Percentiles rank a stretch among this genome's conserved stretches.
Conservation (phyloP, 805 yeast species). For the Teunomyces aglyptinius region DNA sequence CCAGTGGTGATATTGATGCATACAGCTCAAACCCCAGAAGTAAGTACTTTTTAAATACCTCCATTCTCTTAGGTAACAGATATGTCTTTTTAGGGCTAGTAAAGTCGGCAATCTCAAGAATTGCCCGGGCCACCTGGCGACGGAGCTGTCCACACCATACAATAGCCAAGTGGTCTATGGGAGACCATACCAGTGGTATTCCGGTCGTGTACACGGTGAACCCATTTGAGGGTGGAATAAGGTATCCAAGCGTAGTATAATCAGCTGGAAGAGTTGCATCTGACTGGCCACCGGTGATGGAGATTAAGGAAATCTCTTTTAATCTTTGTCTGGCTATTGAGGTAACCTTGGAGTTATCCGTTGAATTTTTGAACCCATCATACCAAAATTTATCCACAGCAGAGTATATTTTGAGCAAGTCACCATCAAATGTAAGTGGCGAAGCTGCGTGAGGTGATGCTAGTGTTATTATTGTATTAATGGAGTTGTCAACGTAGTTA, state of each 20-base stretch:
- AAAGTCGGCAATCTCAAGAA: slow-evolving; percentile 60
- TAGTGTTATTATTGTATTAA: slow-evolving; percentile 80
- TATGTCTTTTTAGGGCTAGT: slow-evolving; percentile 48
- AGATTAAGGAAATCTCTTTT: slow-evolving; percentile 63
- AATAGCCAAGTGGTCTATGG: slow-evolving; percentile 90
- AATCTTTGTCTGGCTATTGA: slow-evolving; percentile 46
- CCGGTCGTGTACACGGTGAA: slow-evolving; percentile 82
- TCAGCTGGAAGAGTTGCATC: slow-evolving; percentile 88
- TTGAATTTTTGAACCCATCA: slow-evolving; percentile 44
- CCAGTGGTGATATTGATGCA: slow-evolving; percentile 1
- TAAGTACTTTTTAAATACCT: slow-evolving; percentile 43
- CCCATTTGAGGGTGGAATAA: slow-evolving; percentile 74
- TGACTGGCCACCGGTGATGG: slow-evolving; percentile 84
- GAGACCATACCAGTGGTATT: slow-evolving; percentile 89
- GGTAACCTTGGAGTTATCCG: slow-evolving; percentile 17
- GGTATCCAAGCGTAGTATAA: slow-evolving; percentile 69
- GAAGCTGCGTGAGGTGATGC: slow-evolving; percentile 92
- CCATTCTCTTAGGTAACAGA: slow-evolving; percentile 56
- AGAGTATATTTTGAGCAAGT: slow-evolving; percentile 69
- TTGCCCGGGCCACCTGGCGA: slow-evolving; percentile 52
- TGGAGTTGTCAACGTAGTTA: slow-evolving; percentile 67
- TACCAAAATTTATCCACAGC: slow-evolving; percentile 81
- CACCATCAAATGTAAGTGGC: slow-evolving; percentile 92
- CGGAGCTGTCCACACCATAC: slow-evolving; percentile 95
- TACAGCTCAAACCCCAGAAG: slow-evolving; percentile 58